A percentile compares a stretch with the other conserved stretches of the same genome.
phyloP scores from a whole-genome alignment of 257 asterid species.

The Solanum pinnatisectum region DNA sequence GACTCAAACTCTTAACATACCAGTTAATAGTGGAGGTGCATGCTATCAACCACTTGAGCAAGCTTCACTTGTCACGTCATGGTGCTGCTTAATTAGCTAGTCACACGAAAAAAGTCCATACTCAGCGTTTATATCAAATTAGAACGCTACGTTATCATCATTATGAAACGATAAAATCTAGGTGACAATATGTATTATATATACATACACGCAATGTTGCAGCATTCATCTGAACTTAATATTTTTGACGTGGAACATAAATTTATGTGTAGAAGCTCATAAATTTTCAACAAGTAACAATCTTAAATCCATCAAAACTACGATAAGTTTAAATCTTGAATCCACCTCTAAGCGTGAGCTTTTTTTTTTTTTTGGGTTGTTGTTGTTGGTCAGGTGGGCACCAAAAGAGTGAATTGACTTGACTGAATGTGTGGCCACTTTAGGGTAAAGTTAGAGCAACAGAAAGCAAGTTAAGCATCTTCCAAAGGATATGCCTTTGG shows the following conservation, averaged over 20 bases:
- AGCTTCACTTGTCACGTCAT: neutral
- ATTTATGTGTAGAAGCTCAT: neutral
- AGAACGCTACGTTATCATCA: neutral
- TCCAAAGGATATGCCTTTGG: conserved; percentile 26
- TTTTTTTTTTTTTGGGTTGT: neutral
- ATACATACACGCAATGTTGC: fast-evolving
- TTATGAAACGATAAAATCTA: neutral
- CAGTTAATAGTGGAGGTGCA: neutral
- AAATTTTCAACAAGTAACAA: neutral
- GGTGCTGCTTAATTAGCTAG: neutral
- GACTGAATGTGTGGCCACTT: conserved; percentile 25
- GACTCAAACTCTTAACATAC: neutral
- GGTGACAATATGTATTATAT: neutral
- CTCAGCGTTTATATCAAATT: neutral
- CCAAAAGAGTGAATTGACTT: conserved; percentile 34
- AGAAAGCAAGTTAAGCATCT: conserved; percentile 34
- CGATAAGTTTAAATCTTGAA: neutral
- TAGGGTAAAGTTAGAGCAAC: conserved; percentile 20
- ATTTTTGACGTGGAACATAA: neutral
- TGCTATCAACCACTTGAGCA: neutral
- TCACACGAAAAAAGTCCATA: neutral
- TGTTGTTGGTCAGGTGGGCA: conserved; percentile 14
- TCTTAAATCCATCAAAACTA: fast-evolving
- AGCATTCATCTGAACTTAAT: neutral
- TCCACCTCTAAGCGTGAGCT: fast-evolving